These are phyloP conservation scores for Fragosphaeria purpurea DNA, from an alignment of 2,329 filamentous ascomycete species.

Conservation along the genomic window DNA sequence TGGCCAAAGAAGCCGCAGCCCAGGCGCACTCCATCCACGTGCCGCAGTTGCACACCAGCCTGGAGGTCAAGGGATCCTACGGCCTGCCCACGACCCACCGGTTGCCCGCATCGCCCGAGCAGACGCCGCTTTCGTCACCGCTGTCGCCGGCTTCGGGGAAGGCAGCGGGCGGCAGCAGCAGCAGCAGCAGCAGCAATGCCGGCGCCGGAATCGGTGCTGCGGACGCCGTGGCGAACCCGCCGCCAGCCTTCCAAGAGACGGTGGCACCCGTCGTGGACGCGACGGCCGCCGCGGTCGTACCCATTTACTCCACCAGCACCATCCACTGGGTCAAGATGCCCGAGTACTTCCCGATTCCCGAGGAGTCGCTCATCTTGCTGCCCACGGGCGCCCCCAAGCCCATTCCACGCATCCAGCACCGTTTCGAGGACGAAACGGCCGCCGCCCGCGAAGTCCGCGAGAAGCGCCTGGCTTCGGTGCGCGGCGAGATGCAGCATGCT, in stretches of 20 bases:
- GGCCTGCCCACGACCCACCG: conserved; percentile 15
- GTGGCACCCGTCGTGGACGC: background rate
- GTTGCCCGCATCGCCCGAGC: background rate
- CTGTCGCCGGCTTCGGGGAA: background rate
- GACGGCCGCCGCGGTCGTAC: background rate
- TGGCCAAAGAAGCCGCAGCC: background rate
- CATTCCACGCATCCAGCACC: conserved; percentile 68
- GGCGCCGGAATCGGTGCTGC: conserved; percentile 22
- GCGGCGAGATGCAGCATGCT: conserved; percentile 62
- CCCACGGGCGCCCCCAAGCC: conserved; percentile 60
- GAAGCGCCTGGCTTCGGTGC: conserved; percentile 56
- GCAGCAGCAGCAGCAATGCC: background rate
- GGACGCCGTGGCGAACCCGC: background rate
- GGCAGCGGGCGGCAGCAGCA: no score
- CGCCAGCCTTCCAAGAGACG: conserved; percentile 1
- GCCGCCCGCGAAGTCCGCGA: conserved; percentile 51
- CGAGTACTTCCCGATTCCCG: conserved; percentile 68
- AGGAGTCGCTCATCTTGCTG: conserved; percentile 61
- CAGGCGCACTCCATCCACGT: conserved; percentile 14
- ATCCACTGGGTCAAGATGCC: conserved; percentile 64
- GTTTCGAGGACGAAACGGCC: conserved; percentile 55
- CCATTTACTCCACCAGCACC: conserved; percentile 15
- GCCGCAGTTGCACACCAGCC: conserved; percentile 19
- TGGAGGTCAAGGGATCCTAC: conserved; percentile 17
- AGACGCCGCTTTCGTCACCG: conserved; percentile 6